Base-by-base conservation (phyloP, 805 yeast genomes). In the Saturnispora saitoi region DNA sequence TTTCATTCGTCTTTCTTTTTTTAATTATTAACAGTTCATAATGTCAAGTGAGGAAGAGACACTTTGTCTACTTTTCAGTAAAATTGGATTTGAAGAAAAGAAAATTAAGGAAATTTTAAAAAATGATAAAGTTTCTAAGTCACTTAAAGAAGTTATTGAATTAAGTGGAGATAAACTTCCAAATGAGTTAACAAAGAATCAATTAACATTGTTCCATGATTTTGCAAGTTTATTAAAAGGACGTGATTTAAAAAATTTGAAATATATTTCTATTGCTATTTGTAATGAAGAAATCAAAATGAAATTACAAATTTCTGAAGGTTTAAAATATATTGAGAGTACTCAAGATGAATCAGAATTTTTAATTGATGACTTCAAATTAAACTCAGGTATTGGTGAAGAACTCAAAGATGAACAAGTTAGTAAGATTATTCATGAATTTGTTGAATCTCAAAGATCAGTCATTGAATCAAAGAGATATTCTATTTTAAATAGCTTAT, bases 301-400 rank as follows among this genome's bases (percentile, higher is more conserved):
- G 6, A 72, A 77, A 47, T 74, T 81, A 58, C 97, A 91, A 69
- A 77, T 93, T 28, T 76, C 80, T 43, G 95, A 89, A 56, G 96
- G 86, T 4, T 75, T 78, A 64, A 80, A 86, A 63, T 93, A 87
- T 60, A 68, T 86, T 41, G 82, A 81, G 56, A 64, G 70, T 14
- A 45, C 46, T 24, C 38, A 76, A 11, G 73, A 64, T 0, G 56
- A 59, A 17, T 19, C 14, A 17, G 19, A 15, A 11, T 17, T 14
- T 73, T 81, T 14, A 70, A 70, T 30, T 9, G 76, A 66, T 10
- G 83, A 70, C 32, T 69, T 88, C 64, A 77, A 86, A 49, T 58
- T 59, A n/a, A 76, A 77, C 17, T 75, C 88, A 4, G 98, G 96
- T 59, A 90, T 85, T 24, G 98, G 98, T 40, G 69, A 85, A 39